Conservation (phyloP, 1,284 basidiomycete species). For the Tylopilus sp. region DNA sequence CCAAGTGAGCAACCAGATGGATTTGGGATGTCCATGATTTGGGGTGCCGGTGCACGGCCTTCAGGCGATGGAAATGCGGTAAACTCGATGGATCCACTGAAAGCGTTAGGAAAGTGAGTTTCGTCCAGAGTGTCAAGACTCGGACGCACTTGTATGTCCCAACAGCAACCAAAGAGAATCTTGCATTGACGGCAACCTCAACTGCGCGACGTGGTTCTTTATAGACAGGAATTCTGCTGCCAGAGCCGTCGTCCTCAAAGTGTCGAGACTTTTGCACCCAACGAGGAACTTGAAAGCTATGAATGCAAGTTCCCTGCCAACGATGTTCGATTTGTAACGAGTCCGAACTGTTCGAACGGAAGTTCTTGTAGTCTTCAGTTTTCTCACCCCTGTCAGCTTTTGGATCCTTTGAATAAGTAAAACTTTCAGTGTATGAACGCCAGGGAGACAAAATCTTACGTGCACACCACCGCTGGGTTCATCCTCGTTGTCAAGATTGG, state of each 20-base stretch:
- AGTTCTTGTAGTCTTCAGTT: constrained; percentile 6
- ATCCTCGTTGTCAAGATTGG: constrained; percentile 8
- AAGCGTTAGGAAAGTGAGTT: constrained; percentile 2
- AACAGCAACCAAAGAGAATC: constrained; percentile 82
- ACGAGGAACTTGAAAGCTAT: constrained; percentile 62
- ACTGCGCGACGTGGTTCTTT: constrained; percentile 64
- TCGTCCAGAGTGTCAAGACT: constrained; percentile 1
- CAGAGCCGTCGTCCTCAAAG: constrained; percentile 42
- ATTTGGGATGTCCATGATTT: constrained; percentile 54
- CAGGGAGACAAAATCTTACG: background rate
- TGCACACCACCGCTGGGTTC: constrained; percentile 18
- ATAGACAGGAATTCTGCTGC: constrained; percentile 41
- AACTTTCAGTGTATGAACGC: constrained; percentile 2
- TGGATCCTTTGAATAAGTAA: constrained; percentile 11
- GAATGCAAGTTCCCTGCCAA: constrained; percentile 69
- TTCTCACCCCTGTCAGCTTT: constrained; percentile 1
- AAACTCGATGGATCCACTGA: constrained; percentile 59
- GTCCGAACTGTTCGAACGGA: constrained; percentile 9
- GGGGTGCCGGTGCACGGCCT: constrained; percentile 48
- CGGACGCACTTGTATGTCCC: constrained; percentile 64
- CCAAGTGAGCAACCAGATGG: constrained; percentile 62
- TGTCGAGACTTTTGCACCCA: constrained; percentile 71
- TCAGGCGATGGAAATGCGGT: constrained; percentile 63
- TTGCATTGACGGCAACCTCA: constrained; percentile 70
- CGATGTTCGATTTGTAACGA: constrained; percentile 29